Base-by-base conservation (phyloP, 2,329 filamentous ascomycete genomes). In the Diaporthe sp. region DNA sequence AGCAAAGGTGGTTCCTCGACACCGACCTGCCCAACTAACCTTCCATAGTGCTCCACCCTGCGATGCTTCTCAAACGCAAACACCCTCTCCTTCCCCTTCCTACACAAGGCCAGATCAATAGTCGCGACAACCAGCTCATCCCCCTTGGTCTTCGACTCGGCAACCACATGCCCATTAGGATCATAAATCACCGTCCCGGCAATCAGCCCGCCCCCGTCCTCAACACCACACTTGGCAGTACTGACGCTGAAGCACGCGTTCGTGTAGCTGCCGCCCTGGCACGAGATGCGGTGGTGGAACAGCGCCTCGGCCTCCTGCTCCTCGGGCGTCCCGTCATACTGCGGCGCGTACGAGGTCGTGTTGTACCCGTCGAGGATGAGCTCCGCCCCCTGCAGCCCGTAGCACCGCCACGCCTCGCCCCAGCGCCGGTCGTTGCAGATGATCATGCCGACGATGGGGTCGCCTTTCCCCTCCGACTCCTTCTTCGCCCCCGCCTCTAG, bases 401-500 rank as follows among this genome's bases (percentile, higher is more conserved):
- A 87, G 25, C 82, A 82, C 44, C 88, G 80, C 88, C 88, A 90
- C 0, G 84, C 85, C 77, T 90, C 88, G 1, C 86, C 82, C 88
- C 88, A 90, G 10, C 88, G 82, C 6, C 87, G 80, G 78, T 89
- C 88, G 76, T 89, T 90, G 80, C 88, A 90, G 71, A 89, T 88
- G 78, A 90, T 82, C 87, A 89, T 88, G 27, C 81, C 88, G 82
- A 89, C 70, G 56, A 90, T 88, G 1, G 87, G 85, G 77, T 90
- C 88, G 1, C 86, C 86, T 73, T 82, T 84, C 75, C 84, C 86
- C 47, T 81, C 70, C 2, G 80, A 13, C 22, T 37, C 59, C 42
- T 58, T 25, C n/a, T 22, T 22, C 19, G 3, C 17, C 22, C 4
- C 47, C 5, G n/a, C n/a, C n/a, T n/a, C n/a, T 13, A 7, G 3